A percentile compares a stretch with the other conserved stretches of the same genome.
Conservation (phyloP, 2,329 filamentous ascomycete genomes). For the Diplodia scrobiculata region DNA sequence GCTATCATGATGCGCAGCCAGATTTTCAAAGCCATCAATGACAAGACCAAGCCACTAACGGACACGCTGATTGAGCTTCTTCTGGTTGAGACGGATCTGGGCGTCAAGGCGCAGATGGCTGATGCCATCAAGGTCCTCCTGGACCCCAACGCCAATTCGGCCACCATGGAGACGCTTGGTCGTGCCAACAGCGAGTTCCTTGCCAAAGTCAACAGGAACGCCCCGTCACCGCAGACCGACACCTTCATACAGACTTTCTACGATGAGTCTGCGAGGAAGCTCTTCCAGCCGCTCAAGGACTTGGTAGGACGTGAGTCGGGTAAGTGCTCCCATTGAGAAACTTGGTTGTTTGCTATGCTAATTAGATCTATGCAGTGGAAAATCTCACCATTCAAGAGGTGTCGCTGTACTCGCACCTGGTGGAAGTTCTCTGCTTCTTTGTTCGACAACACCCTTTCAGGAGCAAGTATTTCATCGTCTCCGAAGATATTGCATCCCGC, state of each 20-base stretch:
- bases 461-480: conserved; percentile 84
- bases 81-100: conserved; percentile 85
- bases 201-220: conserved; percentile 59
- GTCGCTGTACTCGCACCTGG: conserved; percentile 84
- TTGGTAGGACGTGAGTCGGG: conserved; percentile 65
- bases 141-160: conserved; percentile 66
- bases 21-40: conserved; percentile 87
- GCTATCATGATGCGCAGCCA: conserved; percentile 90
- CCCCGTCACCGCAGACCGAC: conserved; percentile 67
- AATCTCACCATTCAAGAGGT: conserved; percentile 79
- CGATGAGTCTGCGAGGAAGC: conserved; percentile 76
- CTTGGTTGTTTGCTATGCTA: too few relatives aligned
- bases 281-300: conserved; percentile 84
- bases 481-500: conserved; percentile 73
- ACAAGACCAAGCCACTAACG: conserved; percentile 81
- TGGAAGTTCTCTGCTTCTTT: conserved; percentile 93
- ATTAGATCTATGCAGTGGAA: conserved; percentile 54
- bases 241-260: conserved; percentile 87
- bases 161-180: conserved; percentile 62
- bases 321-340: conserved; percentile 41
- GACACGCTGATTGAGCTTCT: conserved; percentile 92
- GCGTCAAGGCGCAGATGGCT: conserved; percentile 91
- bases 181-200: conserved; percentile 69
- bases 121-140: conserved; percentile 93
- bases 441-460: conserved; percentile 83